Conservation (phyloP, 176 grass and related monocot species). For the Phoenix roebelenii region DNA sequence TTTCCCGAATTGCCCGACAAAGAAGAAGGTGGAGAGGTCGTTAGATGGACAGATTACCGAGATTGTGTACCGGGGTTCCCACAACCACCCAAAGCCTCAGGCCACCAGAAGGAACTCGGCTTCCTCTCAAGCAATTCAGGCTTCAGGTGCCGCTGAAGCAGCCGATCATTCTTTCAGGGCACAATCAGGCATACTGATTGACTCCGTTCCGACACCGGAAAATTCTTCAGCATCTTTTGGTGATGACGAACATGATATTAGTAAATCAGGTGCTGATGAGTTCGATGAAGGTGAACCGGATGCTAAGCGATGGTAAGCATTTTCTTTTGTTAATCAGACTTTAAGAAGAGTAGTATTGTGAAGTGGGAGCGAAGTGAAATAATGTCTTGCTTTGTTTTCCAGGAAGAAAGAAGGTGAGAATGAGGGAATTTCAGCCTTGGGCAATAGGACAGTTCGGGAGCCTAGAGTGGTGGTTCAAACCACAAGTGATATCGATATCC, state of each 20-base stretch:
- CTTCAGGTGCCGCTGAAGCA: conserved; percentile 26
- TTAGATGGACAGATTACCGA: conserved; percentile 73
- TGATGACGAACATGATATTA: conserved; percentile 51
- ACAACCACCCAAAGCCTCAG: conserved; percentile 74
- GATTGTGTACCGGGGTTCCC: conserved; percentile 86
- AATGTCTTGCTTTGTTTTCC: too few species aligned
- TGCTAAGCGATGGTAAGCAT: conserved; percentile 59
- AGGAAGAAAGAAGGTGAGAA: too few species aligned
- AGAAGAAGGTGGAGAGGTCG: conserved; percentile 92
- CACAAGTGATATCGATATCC: too few species aligned
- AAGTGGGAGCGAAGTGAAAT: too few species aligned
- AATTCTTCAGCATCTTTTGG: conserved; percentile 68
- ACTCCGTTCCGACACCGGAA: conserved; percentile 49
- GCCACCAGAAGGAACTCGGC: conserved; percentile 29
- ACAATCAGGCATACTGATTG: conserved; percentile 6
- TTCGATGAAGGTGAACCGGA: conserved; percentile 58
- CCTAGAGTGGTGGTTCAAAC: too few species aligned
- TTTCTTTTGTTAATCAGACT: too few species aligned
- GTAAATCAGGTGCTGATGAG: conserved; percentile 21
- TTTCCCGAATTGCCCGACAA: conserved; percentile 66
- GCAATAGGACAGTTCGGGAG: too few species aligned
- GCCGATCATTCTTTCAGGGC: conserved; percentile 41
- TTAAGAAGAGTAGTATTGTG: too few species aligned
- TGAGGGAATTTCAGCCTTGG: too few species aligned
- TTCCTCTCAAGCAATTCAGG: not conserved